Evolutionary conservation across 805 yeast genomes (phyloP).

Genomic region (Myxozyma monticola): DNA sequence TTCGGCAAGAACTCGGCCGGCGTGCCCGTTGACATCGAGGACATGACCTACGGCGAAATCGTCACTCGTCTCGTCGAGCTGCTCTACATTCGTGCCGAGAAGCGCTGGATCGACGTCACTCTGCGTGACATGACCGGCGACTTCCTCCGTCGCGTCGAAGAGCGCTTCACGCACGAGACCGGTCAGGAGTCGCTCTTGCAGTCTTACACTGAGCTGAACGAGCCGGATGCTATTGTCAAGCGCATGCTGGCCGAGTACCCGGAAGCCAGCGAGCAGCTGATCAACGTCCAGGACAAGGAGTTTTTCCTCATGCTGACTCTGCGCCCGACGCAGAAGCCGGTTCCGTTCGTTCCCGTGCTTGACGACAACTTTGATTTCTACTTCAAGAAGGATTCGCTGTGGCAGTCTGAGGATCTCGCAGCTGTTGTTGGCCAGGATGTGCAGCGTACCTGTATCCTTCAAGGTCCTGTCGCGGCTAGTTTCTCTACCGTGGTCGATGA

Average conservation of each 20-base stretch:
- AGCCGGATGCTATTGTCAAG: slow-evolving; percentile 63
- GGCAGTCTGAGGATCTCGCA: slow-evolving; percentile 98
- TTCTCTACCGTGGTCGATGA: slow-evolving; percentile 83
- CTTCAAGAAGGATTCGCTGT: slow-evolving; percentile 97
- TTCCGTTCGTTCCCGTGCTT: slow-evolving; percentile 93
- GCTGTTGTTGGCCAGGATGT: slow-evolving; percentile 96
- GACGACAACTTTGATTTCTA: slow-evolving; percentile 92
- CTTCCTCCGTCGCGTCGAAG: slow-evolving; percentile 91
- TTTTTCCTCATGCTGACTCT: slow-evolving; percentile 81
- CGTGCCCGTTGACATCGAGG: slow-evolving; percentile 86
- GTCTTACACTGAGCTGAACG: slow-evolving; percentile 63
- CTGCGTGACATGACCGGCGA: slow-evolving; percentile 85
- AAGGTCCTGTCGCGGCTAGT: slow-evolving; percentile 98
- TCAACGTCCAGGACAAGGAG: slow-evolving; percentile 94
- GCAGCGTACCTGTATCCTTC: slow-evolving; percentile 97
- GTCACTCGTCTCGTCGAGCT: slow-evolving; percentile 84
- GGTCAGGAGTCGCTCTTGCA: slow-evolving; percentile 65
- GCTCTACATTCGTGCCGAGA: slow-evolving; percentile 74
- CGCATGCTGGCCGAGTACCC: slow-evolving; percentile 68
- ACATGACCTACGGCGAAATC: slow-evolving; percentile 93
- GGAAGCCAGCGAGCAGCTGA: slow-evolving; percentile 72
- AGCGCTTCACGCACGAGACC: slow-evolving; percentile 70
- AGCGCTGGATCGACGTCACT: slow-evolving; percentile 84
- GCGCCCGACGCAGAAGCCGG: slow-evolving; percentile 90
- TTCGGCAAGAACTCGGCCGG: slow-evolving; percentile 73